These are phyloP conservation scores for Gryganskiella cystojenkinii DNA, from an alignment of 192 early-diverging fungal genomes.

Conservation along the genomic window DNA sequence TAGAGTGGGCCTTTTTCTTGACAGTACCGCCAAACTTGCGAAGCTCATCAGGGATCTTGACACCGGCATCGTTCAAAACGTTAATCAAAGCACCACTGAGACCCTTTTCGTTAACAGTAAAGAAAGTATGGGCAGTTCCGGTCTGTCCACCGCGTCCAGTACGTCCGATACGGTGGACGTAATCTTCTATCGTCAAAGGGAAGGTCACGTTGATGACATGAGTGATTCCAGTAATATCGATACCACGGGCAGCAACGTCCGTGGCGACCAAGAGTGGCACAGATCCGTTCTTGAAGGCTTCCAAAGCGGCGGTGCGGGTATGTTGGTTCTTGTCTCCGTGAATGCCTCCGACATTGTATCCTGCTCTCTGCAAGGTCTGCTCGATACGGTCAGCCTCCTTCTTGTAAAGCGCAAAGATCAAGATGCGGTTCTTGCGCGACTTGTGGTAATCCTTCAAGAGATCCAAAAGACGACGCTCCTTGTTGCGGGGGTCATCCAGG, in stretches of 20 bases:
- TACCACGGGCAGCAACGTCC: conserved; percentile 91
- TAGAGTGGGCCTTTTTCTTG: conserved; percentile 96
- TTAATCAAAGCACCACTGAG: conserved; percentile 92
- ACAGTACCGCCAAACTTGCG: conserved; percentile 95
- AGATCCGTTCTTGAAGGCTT: conserved; percentile 83
- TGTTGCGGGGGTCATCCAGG: conserved; percentile 75
- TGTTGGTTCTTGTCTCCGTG: conserved; percentile 93
- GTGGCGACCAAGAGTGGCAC: conserved; percentile 93
- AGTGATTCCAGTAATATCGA: conserved; percentile 92
- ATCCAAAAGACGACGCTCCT: conserved; percentile 79
- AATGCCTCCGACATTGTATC: conserved; percentile 86
- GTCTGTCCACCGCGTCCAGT: conserved; percentile 94
- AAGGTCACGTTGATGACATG: conserved; percentile 97
- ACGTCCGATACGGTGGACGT: conserved; percentile 93
- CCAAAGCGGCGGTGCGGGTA: conserved; percentile 82
- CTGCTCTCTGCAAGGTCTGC: conserved; percentile 72
- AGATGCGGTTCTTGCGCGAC: conserved; percentile 84
- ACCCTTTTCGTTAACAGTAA: conserved; percentile 89
- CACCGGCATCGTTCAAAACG: conserved; percentile 88
- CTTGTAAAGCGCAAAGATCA: conserved; percentile 97
- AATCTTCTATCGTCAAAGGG: conserved; percentile 97
- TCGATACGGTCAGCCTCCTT: conserved; percentile 93
- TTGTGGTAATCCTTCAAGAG: conserved; percentile 89
- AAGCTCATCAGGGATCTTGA: conserved; percentile 86
- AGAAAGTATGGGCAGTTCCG: conserved; percentile 92